Conservation (phyloP, 768 basidiomycete genomes). For the Mycena haematopus region DNA sequence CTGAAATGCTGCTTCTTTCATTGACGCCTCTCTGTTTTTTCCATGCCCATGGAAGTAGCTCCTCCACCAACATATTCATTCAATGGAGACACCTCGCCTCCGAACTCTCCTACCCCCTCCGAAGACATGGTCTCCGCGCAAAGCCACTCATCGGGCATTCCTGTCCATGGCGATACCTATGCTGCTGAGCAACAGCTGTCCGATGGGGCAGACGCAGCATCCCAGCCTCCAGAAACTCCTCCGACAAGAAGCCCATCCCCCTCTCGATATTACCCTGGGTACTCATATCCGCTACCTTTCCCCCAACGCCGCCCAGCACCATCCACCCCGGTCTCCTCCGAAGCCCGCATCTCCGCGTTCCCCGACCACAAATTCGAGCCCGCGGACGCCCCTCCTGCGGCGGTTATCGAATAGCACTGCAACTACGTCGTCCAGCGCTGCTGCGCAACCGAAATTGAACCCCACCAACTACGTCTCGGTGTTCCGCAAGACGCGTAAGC, state of each 20-base stretch:
- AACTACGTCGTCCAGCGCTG: background rate
- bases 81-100: conserved; percentile 18
- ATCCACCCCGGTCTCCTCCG: conserved; percentile 12
- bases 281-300: conserved; percentile 6
- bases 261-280: conserved; percentile 6
- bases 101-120: conserved; percentile 17
- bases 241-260: background rate
- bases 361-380: conserved; percentile 24
- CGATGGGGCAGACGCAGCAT: background rate
- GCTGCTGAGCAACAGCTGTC: conserved; percentile 1
- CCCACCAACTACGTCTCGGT: conserved; percentile 42
- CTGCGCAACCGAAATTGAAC: conserved; percentile 23
- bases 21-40: background rate
- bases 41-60: conserved; percentile 15
- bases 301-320: conserved; percentile 16
- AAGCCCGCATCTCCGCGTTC: conserved; percentile 19
- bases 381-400: conserved; percentile 8
- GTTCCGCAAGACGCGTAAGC: conserved; percentile 37
- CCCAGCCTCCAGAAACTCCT: conserved; percentile 3
- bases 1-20: conserved; percentile 8
- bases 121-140: conserved; percentile 23
- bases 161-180: background rate
- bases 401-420: conserved; percentile 4
- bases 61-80: conserved; percentile 29
- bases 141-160: conserved; percentile 11